Evolutionary conservation across 441 rosid genomes (phyloP).

Genomic region (Adansonia grandidieri): DNA sequence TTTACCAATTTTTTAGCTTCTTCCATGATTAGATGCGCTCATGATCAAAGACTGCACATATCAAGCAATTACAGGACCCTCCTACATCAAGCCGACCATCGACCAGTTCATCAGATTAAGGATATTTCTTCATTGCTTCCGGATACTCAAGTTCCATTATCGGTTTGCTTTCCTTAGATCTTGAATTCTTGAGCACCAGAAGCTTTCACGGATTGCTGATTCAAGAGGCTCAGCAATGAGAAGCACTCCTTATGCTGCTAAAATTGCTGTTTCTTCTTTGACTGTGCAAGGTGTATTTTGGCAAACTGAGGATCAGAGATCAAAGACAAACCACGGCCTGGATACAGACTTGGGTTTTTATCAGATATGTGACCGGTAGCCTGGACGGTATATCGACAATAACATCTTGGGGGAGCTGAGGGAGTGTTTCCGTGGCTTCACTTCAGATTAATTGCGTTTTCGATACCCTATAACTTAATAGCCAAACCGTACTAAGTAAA

Average conservation of each 20-base stretch:
- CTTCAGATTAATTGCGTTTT: neutral
- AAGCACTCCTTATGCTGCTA: neutral
- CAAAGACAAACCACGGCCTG: neutral
- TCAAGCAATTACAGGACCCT: neutral
- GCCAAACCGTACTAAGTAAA: neutral
- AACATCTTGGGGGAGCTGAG: neutral
- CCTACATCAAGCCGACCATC: neutral
- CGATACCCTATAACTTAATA: neutral
- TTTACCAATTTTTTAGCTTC: neutral
- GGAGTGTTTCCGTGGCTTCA: neutral
- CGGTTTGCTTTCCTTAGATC: neutral
- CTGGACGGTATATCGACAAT: neutral
- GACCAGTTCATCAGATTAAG: neutral
- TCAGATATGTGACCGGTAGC: neutral
- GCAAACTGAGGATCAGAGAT: neutral
- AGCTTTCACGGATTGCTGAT: neutral
- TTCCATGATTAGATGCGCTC: neutral
- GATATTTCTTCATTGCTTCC: neutral
- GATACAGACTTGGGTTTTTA: neutral
- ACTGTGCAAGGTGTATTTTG: neutral
- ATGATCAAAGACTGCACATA: neutral
- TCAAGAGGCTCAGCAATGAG: neutral
- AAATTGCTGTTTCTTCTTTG: neutral
- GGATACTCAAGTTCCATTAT: neutral
- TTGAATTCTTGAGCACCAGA: neutral